A percentile compares a stretch with the other conserved stretches of the same genome.
These are phyloP conservation scores for Coprinellus aureogranulatus DNA, from an alignment of 768 basidiomycete species.

Conservation along the genomic window DNA sequence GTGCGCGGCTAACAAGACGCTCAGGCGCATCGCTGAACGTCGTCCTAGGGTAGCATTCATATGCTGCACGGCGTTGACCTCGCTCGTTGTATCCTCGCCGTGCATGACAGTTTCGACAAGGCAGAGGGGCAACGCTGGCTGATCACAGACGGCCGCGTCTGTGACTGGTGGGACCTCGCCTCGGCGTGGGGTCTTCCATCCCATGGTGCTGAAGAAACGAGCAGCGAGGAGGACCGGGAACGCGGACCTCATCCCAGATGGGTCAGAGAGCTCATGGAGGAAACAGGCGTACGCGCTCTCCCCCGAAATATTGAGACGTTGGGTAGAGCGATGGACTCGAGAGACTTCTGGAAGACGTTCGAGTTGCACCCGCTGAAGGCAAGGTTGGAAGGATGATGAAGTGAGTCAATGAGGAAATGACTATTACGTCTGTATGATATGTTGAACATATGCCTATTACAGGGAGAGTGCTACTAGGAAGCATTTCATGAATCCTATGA, in stretches of 20 bases:
- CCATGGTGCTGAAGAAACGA: neutral
- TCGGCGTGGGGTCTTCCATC: conserved; percentile 45
- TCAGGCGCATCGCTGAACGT: too few relatives aligned
- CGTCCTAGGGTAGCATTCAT: conserved; percentile 52
- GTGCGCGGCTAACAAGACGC: too few relatives aligned
- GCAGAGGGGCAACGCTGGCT: conserved; percentile 56
- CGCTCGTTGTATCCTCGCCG: conserved; percentile 57
- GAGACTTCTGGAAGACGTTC: conserved; percentile 59
- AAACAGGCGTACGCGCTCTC: conserved; percentile 45
- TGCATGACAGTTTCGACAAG: conserved; percentile 42
- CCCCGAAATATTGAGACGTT: conserved; percentile 50
- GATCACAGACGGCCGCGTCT: conserved; percentile 52
- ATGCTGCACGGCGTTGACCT: conserved; percentile 62
- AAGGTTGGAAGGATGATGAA: conserved; percentile 25
- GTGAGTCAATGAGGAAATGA: neutral
- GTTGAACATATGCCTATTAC: too few relatives aligned
- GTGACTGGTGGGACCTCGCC: conserved; percentile 70
- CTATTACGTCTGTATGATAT: neutral
- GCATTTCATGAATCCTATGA: too few relatives aligned
- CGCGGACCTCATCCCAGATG: conserved; percentile 44
- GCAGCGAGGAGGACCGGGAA: conserved; percentile 13
- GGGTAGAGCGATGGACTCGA: conserved; percentile 55
- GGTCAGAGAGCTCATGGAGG: conserved; percentile 59
- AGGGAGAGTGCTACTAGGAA: too few relatives aligned
- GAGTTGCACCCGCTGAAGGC: conserved; percentile 41